These are phyloP conservation scores for Yarrowia sp. DNA, from an alignment of 805 yeast species.

Conservation along the genomic window DNA sequence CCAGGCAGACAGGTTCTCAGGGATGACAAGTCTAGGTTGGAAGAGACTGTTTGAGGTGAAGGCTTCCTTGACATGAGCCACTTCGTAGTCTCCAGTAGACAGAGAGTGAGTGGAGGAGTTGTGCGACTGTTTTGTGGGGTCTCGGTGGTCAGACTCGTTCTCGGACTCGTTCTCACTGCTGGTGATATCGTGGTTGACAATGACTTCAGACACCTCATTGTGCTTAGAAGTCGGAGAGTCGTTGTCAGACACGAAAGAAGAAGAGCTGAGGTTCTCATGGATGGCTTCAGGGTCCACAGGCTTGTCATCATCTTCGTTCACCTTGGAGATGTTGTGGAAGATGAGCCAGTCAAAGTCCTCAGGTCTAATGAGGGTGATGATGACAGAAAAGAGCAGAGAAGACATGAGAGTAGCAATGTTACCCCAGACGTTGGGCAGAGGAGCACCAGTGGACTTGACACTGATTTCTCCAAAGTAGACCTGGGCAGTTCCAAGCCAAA, in stretches of 20 bases:
- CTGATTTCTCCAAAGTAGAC: conserved; percentile 45
- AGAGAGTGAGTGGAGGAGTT: conserved; percentile 7
- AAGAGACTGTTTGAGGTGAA: neutral
- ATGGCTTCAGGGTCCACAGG: conserved; percentile 13
- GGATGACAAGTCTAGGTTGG: conserved; percentile 28
- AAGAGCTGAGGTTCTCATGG: neutral
- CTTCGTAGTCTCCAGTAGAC: neutral
- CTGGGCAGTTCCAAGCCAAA: conserved; percentile 46
- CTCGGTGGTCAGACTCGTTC: conserved; percentile 3
- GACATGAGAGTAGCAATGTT: conserved; percentile 47
- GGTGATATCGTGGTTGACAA: conserved; percentile 16
- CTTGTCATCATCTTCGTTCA: conserved; percentile 12
- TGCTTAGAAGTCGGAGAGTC: neutral
- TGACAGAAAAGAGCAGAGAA: conserved; percentile 44
- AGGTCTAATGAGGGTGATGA: conserved; percentile 51
- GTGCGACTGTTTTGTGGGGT: conserved; percentile 4
- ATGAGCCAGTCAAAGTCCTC: conserved; percentile 52
- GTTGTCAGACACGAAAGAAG: conserved; percentile 1
- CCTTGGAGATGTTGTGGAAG: conserved; percentile 34
- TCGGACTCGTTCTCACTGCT: conserved; percentile 21
- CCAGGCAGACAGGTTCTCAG: neutral
- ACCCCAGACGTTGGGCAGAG: conserved; percentile 44
- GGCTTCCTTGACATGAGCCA: neutral
- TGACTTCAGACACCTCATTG: neutral
- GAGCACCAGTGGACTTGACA: conserved; percentile 45